Evolutionary conservation across 2,329 filamentous ascomycete species (phyloP).

Genomic region (Byssothecium circinans): DNA sequence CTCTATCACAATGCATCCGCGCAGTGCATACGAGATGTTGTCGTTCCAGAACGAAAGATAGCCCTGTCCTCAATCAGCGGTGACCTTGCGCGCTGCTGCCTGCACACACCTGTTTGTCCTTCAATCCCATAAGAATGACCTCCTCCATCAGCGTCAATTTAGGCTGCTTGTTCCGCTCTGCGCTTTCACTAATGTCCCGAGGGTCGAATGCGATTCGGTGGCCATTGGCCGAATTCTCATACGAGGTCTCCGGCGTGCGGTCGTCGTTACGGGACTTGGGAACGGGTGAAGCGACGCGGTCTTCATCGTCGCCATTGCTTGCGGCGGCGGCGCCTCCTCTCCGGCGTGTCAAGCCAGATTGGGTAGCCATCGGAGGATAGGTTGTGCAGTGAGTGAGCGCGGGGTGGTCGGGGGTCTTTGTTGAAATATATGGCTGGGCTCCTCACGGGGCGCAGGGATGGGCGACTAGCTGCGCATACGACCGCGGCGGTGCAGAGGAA

Average conservation of each 20-base stretch:
- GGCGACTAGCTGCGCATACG: constrained; percentile 39
- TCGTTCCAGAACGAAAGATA: constrained; percentile 99
- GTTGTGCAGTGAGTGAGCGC: constrained; percentile 25
- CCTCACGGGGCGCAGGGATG: constrained; percentile 37
- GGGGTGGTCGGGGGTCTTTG: constrained; percentile 26
- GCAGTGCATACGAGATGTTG: constrained; percentile 97
- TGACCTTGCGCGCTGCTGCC: constrained; percentile 3
- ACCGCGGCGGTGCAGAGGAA: constrained; percentile 9
- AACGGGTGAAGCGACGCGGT: constrained; percentile 67
- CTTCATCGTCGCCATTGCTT: constrained; percentile 63
- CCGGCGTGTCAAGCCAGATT: constrained; percentile 71
- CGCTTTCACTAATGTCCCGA: constrained; percentile 94
- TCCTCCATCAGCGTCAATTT: constrained; percentile 99
- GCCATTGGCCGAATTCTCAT: constrained; percentile 87
- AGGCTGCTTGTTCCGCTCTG: constrained; percentile 94
- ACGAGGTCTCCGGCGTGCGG: constrained; percentile 73
- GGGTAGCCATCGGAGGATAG: constrained; percentile 59
- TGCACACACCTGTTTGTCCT: constrained; percentile 89
- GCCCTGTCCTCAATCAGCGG: constrained; percentile 59
- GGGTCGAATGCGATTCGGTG: constrained; percentile 99
- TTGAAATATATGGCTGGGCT: constrained; percentile 38
- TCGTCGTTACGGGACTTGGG: constrained; percentile 62
- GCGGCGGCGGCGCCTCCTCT: constrained; percentile 63
- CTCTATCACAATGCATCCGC: constrained; percentile 98
- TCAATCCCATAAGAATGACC: constrained; percentile 88